phyloP scores from a whole-genome alignment of 345 rosid species.

The Diplotaxis tenuifolia region DNA sequence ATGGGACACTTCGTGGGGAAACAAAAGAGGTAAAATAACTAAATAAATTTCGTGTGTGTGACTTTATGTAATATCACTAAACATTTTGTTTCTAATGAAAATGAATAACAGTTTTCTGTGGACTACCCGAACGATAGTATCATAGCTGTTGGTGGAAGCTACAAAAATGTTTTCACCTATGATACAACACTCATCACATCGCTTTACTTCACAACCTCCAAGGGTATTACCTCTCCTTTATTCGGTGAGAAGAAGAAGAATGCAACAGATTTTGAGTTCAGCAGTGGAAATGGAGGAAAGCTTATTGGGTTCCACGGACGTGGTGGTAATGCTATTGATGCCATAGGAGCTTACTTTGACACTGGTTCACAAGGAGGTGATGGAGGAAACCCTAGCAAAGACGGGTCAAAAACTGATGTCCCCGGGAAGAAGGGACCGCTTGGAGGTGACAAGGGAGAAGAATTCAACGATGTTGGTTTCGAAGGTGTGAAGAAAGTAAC shows the following conservation, averaged over 20 bases:
- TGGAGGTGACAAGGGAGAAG: neutral
- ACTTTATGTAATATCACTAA: neutral
- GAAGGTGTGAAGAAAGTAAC: neutral
- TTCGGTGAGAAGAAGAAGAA: neutral
- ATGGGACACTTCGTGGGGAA: neutral
- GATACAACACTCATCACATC: no score
- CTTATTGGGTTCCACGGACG: no score
- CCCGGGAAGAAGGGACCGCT: neutral
- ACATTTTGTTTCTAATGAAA: neutral
- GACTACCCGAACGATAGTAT: no score
- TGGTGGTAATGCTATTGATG: no score
- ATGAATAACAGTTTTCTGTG: no score
- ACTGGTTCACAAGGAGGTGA: no score
- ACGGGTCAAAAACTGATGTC: neutral
- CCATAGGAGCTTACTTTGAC: no score
- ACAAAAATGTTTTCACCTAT: no score
- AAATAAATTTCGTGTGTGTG: neutral
- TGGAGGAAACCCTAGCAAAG: no score
- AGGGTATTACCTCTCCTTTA: neutral
- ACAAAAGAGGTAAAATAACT: neutral
- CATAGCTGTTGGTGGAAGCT: no score
- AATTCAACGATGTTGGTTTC: neutral
- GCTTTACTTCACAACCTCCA: neutral
- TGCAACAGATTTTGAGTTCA: neutral
- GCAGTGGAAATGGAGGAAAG: neutral